Percentiles rank a stretch among this genome's conserved stretches.
Evolutionary conservation across 2,329 filamentous ascomycete genomes (phyloP).

Genomic region (Venturiaceae sp.): DNA sequence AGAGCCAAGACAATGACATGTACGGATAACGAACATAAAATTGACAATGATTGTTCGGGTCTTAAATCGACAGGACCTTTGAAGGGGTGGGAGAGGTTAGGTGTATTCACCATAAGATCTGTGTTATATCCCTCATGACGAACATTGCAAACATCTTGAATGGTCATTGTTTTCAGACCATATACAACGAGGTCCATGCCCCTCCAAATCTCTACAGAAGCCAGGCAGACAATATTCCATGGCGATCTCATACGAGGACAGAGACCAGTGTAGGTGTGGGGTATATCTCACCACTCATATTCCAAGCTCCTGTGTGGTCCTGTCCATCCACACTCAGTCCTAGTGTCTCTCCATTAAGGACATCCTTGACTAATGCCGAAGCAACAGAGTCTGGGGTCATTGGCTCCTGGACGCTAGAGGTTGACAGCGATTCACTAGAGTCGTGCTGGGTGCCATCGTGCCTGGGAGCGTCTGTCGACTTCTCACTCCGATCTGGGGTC

Average conservation of each 20-base stretch:
- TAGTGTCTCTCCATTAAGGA: neutral
- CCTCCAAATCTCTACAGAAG: neutral
- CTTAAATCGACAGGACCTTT: too few relatives aligned
- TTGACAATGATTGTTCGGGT: too few relatives aligned
- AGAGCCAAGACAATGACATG: too few relatives aligned
- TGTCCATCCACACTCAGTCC: neutral
- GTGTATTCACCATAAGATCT: too few relatives aligned
- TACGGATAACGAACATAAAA: too few relatives aligned
- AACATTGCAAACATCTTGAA: too few relatives aligned
- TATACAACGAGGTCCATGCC: neutral
- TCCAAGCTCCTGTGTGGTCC: neutral
- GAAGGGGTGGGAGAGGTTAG: too few relatives aligned
- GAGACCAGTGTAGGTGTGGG: neutral
- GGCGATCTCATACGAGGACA: neutral
- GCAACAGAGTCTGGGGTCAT: conserved; percentile 5
- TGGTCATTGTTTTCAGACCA: too few relatives aligned
- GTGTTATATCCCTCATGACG: too few relatives aligned
- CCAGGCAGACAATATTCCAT: neutral
- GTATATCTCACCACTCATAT: neutral
- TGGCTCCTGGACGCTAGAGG: neutral
- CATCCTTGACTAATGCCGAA: neutral
- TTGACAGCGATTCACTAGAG: neutral
- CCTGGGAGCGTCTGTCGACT: neutral
- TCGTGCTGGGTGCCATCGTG: neutral
- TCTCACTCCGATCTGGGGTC: neutral